Percentiles rank a stretch among this genome's conserved stretches.
These are phyloP conservation scores for Haplosporangium sp. DNA, from an alignment of 371 early-diverging fungal species.

Conservation along the genomic window DNA sequence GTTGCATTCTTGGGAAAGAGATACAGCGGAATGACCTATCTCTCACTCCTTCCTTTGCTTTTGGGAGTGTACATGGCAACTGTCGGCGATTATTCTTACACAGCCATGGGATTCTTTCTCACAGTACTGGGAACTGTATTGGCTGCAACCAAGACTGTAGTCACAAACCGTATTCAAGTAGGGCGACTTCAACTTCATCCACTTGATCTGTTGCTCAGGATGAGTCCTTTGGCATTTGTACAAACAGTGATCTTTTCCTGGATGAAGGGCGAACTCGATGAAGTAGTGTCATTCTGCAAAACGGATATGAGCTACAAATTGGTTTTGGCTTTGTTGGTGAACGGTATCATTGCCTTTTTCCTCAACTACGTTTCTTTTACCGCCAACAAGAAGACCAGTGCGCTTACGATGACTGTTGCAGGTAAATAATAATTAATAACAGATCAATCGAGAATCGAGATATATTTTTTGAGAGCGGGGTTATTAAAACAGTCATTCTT, in stretches of 20 bases:
- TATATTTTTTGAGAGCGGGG: constrained; percentile 36
- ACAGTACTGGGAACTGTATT: constrained; percentile 87
- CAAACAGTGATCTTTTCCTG: constrained; percentile 79
- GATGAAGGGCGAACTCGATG: constrained; percentile 75
- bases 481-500: constrained; percentile 72
- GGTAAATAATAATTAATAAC: constrained; percentile 57
- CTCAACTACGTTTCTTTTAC: constrained; percentile 87
- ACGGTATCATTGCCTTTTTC: constrained; percentile 87
- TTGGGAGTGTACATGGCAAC: constrained; percentile 89
- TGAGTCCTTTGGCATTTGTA: constrained; percentile 84
- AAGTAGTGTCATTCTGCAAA: constrained; percentile 62
- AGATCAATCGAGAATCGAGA: too few relatives aligned
- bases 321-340: constrained; percentile 69
- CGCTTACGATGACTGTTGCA: constrained; percentile 91
- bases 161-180: constrained; percentile 84
- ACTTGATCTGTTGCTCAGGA: constrained; percentile 82
- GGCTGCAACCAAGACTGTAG: constrained; percentile 87
- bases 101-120: constrained; percentile 77
- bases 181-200: constrained; percentile 85
- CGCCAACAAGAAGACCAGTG: constrained; percentile 86
- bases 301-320: constrained; percentile 62
- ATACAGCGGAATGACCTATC: constrained; percentile 69
- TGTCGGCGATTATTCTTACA: constrained; percentile 84
- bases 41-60: constrained; percentile 77
- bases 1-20: constrained; percentile 58